phyloP scores from a whole-genome alignment of 208 protist genomes.

The Wallacemonas sp. region DNA sequence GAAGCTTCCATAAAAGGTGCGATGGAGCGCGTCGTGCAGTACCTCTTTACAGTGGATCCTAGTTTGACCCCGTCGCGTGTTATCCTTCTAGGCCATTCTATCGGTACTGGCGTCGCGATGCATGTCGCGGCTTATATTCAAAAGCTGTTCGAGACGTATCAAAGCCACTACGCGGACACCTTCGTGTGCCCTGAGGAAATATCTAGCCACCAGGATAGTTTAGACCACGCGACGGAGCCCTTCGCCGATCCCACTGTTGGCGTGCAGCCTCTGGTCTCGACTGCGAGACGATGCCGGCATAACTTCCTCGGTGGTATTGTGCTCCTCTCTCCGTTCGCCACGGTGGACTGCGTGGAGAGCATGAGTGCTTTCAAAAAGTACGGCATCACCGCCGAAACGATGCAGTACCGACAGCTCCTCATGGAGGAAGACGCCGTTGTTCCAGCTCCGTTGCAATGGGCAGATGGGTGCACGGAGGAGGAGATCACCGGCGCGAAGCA shows the following conservation, averaged over 20 bases:
- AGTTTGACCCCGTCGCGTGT: conserved; percentile 40
- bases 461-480: conserved; percentile 22
- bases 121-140: conserved; percentile 38
- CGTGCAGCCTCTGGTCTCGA: not conserved
- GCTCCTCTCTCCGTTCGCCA: conserved; percentile 37
- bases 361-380: conserved; percentile 17
- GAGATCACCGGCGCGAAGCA: conserved; percentile 9
- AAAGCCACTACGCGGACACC: conserved; percentile 3
- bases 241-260: not conserved
- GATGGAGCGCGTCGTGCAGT: conserved; percentile 46
- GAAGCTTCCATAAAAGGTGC: conserved; percentile 41
- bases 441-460: conserved; percentile 30
- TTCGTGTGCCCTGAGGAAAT: conserved; percentile 9
- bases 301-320: conserved; percentile 45
- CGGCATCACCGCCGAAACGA: conserved; percentile 19
- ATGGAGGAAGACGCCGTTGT: conserved; percentile 21
- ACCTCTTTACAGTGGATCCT: conserved; percentile 33
- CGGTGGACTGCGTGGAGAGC: conserved; percentile 35
- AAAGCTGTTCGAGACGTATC: conserved; percentile 24
- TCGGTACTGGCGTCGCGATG: conserved; percentile 40
- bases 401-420: conserved; percentile 29
- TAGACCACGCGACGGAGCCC: not conserved
- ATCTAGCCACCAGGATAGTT: conserved; percentile 9
- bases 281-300: conserved; percentile 25
- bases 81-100: conserved; percentile 51